These are phyloP conservation scores for Inonotus obliquus DNA, from an alignment of 1,284 basidiomycete genomes.

Conservation along the genomic window DNA sequence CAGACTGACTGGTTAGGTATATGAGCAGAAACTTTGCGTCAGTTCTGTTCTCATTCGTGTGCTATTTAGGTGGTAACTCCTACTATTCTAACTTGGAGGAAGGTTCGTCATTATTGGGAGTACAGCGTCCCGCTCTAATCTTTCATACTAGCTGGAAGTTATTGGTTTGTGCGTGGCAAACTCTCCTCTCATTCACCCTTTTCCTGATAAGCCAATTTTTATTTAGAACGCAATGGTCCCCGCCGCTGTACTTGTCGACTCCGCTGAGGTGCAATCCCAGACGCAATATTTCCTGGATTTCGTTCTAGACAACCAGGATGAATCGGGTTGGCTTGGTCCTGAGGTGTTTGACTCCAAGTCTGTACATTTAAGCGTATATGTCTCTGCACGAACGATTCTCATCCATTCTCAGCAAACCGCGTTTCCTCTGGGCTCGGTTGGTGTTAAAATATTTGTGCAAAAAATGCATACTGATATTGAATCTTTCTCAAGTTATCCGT, in stretches of 20 bases:
- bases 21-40: background rate
- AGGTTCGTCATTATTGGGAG: slow-evolving; percentile 31
- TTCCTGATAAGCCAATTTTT: background rate
- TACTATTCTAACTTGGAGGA: slow-evolving; percentile 52
- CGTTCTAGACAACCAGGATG: slow-evolving; percentile 49
- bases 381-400: background rate
- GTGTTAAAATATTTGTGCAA: slow-evolving; percentile 7
- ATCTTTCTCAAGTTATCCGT: slow-evolving; percentile 39
- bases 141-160: slow-evolving; percentile 42
- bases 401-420: slow-evolving; percentile 34
- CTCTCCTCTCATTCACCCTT: background rate
- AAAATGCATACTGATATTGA: background rate
- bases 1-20: slow-evolving; percentile 49
- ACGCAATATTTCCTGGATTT: slow-evolving; percentile 49
- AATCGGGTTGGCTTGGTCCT: slow-evolving; percentile 53
- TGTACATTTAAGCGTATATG: background rate
- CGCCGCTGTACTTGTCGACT: slow-evolving; percentile 42
- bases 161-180: slow-evolving; percentile 48
- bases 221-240: slow-evolving; percentile 50
- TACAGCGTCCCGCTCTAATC: background rate
- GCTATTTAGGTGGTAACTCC: slow-evolving; percentile 31
- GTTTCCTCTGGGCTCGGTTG: slow-evolving; percentile 52
- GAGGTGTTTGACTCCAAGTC: slow-evolving; percentile 41
- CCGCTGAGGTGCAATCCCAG: slow-evolving; percentile 41
- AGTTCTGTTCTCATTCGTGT: background rate